A percentile compares a stretch with the other conserved stretches of the same genome.
These are phyloP conservation scores for Trypanosoma scelopori DNA, from an alignment of 208 protist species.

Conservation along the genomic window DNA sequence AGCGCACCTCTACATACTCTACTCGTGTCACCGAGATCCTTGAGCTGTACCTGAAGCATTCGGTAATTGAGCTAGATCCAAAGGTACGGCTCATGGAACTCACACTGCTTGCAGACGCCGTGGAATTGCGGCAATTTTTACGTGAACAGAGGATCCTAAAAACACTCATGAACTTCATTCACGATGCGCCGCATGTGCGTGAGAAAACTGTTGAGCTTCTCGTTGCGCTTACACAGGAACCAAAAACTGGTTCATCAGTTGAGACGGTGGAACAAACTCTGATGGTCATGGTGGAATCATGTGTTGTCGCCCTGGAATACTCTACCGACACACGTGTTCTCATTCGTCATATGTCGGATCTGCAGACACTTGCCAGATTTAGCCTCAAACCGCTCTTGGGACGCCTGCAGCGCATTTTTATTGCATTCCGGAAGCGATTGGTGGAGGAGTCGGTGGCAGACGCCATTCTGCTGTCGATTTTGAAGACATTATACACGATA, in stretches of 20 bases:
- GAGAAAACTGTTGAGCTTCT: constrained; percentile 85
- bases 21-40: constrained; percentile 84
- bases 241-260: constrained; percentile 38
- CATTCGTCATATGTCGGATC: constrained; percentile 76
- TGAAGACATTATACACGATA: constrained; percentile 79
- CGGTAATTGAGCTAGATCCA: constrained; percentile 78
- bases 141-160: constrained; percentile 74
- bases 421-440: constrained; percentile 70
- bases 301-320: constrained; percentile 84
- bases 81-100: constrained; percentile 68
- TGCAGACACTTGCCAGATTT: constrained; percentile 82
- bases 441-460: constrained; percentile 60
- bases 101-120: constrained; percentile 59
- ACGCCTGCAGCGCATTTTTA: constrained; percentile 84
- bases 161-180: constrained; percentile 81
- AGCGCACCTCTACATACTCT: constrained; percentile 83
- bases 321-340: constrained; percentile 70
- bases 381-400: constrained; percentile 65
- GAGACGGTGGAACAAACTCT: constrained; percentile 73
- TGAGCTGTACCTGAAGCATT: constrained; percentile 84
- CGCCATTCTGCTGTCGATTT: constrained; percentile 66
- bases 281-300: constrained; percentile 77
- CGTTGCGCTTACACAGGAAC: constrained; percentile 73
- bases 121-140: constrained; percentile 65
- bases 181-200: constrained; percentile 61